Evolutionary conservation across 371 early-diverging fungal genomes (phyloP), one percentile per base, ranked within the genome.

Genomic region (Dinochytrium kinnereticum): DNA sequence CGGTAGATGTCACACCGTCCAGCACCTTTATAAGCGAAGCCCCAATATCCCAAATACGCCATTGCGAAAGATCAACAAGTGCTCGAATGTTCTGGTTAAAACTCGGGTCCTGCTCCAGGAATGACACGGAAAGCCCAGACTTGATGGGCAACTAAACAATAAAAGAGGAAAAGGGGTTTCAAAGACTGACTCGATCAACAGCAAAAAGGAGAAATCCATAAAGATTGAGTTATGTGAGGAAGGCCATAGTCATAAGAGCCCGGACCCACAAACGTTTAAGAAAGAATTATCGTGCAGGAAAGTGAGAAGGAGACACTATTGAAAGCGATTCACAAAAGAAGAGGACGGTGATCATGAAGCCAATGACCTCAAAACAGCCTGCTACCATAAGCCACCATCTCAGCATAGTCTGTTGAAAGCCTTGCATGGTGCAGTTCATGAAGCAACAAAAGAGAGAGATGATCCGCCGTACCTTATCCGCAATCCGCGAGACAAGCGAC

Each of bases 1-100:
- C 37, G 19, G 59, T 67, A 34, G 61, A 66, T 1, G 78, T 68
- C 31, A 80, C 73, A 2, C 73, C 68, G 38, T 81, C 81, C 24
- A 83, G 65, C 3, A 76, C 72, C 51, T 44, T 70, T 24, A 77
- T 50, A 19, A 83, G 71, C 49, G 78, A 76, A 10, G 64, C 71
- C 19, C 72, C 64, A n/a, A 80, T 71, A 53, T 83, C 79, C 64
- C 75, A 59, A 40, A 83, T 55, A 24, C 80, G 69, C 73, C 72
- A 78, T 51, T 68, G 80, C 26, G 80, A 76, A n/a, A 78, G 68
- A 33, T 73, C 70, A 2, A 81, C 65, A 10, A 83, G 17, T 28
- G 81, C 64, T 19, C 36, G 21, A 21, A 78, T 72, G 39, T 68
- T 77, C 55, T 80, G 80, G 53, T 67, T 70, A 68, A 83, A 77